These are phyloP conservation scores for Jamesozyma piceae DNA, from an alignment of 805 yeast genomes.

Conservation along the genomic window DNA sequence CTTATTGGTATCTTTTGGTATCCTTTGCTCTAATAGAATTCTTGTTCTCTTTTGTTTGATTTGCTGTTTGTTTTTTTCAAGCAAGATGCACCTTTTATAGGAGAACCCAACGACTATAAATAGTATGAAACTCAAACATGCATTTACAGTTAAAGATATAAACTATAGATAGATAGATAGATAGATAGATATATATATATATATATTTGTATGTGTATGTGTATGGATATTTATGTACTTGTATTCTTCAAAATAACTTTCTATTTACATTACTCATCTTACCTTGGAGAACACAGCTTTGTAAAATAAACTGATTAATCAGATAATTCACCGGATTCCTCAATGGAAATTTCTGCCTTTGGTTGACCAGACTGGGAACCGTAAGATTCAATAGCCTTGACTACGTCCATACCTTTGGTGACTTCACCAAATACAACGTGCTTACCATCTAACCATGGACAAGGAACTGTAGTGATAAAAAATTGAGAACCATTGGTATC, in stretches of 20 bases:
- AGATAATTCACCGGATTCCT: conserved; percentile 45
- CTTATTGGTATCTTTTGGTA: no score
- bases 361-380: conserved; percentile 66
- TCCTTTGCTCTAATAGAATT: no score
- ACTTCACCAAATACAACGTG: conserved; percentile 78
- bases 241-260: not conserved
- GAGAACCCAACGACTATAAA: no score
- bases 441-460: conserved; percentile 72
- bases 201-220: not conserved
- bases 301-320: not conserved
- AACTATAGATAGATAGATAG: no score
- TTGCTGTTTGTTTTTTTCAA: no score
- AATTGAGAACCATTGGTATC: conserved; percentile 89
- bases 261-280: not conserved
- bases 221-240: not conserved
- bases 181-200: not conserved
- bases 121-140: no score
- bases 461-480: conserved; percentile 72
- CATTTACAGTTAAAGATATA: no score
- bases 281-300: not conserved
- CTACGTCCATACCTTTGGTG: conserved; percentile 51
- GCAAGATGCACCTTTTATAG: no score
- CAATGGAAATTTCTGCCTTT: conserved; percentile 53
- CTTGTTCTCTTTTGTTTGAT: no score
- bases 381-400: conserved; percentile 49